These are phyloP conservation scores for Penicillium ochrochloron DNA, from an alignment of 495 filamentous ascomycete species.

Conservation along the genomic window DNA sequence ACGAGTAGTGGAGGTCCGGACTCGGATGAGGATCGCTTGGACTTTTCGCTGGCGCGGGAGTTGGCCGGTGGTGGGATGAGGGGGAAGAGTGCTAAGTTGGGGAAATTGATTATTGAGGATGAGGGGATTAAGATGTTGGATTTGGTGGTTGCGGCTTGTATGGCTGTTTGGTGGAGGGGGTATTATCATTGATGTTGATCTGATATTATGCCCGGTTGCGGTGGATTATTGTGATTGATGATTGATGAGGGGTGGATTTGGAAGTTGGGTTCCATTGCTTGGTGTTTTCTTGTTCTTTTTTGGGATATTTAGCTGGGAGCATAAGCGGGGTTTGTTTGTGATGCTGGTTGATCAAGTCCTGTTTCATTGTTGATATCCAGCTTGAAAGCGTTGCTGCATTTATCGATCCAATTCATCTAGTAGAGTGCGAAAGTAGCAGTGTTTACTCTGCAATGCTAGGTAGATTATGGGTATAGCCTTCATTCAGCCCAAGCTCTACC, in stretches of 20 bases:
- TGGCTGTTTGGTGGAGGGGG: conserved; percentile 90
- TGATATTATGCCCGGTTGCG: background rate
- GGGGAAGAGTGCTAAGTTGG: conserved; percentile 87
- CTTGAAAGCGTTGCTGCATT: background rate
- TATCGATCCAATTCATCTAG: background rate
- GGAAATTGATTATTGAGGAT: conserved; percentile 87
- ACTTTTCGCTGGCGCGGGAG: conserved; percentile 77
- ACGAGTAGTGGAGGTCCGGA: conserved; percentile 36
- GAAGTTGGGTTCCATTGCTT: background rate
- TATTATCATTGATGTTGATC: conserved; percentile 62
- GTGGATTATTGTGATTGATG: background rate
- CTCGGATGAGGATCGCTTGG: conserved; percentile 55
- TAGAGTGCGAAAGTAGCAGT: too few relatives aligned
- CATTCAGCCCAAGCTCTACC: too few relatives aligned
- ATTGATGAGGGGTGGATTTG: background rate
- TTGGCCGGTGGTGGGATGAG: conserved; percentile 78
- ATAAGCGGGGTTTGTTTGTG: conserved; percentile 3
- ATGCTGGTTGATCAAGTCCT: background rate
- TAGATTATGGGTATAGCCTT: too few relatives aligned
- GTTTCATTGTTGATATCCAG: background rate
- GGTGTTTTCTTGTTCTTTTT: conserved; percentile 7
- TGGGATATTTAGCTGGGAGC: background rate
- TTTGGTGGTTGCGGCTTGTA: conserved; percentile 85
- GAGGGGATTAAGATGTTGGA: conserved; percentile 97
- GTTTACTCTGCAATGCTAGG: too few relatives aligned